These are phyloP conservation scores for Rhytidhysteron rufulum DNA, from an alignment of 2,329 filamentous ascomycete genomes.

Conservation along the genomic window DNA sequence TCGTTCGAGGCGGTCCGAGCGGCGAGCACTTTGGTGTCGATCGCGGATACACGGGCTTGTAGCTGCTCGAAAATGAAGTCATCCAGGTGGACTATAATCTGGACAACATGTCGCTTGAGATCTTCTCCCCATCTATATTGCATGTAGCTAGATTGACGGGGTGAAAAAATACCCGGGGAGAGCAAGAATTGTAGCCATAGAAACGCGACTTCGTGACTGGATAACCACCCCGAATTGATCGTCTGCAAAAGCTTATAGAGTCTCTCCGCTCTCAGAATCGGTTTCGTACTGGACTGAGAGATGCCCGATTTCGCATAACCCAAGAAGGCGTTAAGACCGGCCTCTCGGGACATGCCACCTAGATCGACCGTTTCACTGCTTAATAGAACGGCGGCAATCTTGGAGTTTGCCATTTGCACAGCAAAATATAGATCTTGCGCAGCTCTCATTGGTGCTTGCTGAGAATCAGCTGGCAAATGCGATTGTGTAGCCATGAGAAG, in stretches of 20 bases:
- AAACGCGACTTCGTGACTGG: slow-evolving; percentile 51
- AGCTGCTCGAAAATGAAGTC: slow-evolving; percentile 48
- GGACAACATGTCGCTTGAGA: slow-evolving; percentile 53
- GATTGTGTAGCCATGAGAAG: slow-evolving; percentile 18
- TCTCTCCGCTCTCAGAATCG: slow-evolving; percentile 37
- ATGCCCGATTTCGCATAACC: slow-evolving; percentile 50
- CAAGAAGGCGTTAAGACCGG: slow-evolving; percentile 54
- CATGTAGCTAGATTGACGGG: slow-evolving; percentile 47
- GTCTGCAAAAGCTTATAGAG: slow-evolving; percentile 38
- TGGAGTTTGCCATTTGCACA: slow-evolving; percentile 33
- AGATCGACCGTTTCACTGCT: slow-evolving; percentile 49
- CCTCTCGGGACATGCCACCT: slow-evolving; percentile 46
- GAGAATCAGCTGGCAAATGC: slow-evolving; percentile 8
- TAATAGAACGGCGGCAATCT: slow-evolving; percentile 45
- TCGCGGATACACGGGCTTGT: slow-evolving; percentile 25
- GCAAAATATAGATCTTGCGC: slow-evolving; percentile 41
- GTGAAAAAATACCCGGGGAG: slow-evolving; percentile 32
- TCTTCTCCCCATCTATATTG: slow-evolving; percentile 52
- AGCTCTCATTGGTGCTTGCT: slow-evolving; percentile 24
- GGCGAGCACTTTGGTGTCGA: slow-evolving; percentile 26
- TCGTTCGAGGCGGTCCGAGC: slow-evolving; percentile 10
- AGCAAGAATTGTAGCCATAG: slow-evolving; percentile 53
- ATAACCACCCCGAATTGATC: slow-evolving; percentile 46
- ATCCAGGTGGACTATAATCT: slow-evolving; percentile 53
- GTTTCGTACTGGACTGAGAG: slow-evolving; percentile 37